phyloP scores from a whole-genome alignment of 257 asterid genomes.

The Verbascum thapsus region DNA sequence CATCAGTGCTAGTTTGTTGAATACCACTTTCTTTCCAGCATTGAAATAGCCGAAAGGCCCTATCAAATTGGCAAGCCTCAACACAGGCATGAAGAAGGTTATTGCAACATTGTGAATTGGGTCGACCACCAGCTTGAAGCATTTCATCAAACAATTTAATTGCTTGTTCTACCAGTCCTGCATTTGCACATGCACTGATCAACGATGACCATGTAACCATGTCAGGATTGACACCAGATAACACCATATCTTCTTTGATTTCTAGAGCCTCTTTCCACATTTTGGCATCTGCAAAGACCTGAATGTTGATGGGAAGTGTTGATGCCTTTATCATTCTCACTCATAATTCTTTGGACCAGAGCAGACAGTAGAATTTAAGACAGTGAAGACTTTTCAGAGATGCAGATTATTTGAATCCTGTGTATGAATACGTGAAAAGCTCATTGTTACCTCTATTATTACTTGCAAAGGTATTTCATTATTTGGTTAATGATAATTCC shows the following conservation, averaged over 20 bases:
- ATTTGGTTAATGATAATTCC: conserved; percentile 16
- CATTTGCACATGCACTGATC: conserved; percentile 91
- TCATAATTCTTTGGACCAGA: conserved; percentile 34
- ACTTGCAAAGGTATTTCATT: conserved; percentile 21
- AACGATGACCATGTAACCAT: conserved; percentile 83
- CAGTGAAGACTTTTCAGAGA: conserved; percentile 24
- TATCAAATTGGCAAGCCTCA: conserved; percentile 83
- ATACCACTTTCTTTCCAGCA: conserved; percentile 74
- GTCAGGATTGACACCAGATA: conserved; percentile 73
- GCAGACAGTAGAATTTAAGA: conserved; percentile 31
- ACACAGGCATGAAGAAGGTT: conserved; percentile 91
- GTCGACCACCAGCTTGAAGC: conserved; percentile 79
- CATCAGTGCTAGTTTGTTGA: conserved; percentile 36
- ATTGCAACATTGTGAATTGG: conserved; percentile 83
- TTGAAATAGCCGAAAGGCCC: conserved; percentile 84
- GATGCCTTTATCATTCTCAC: conserved; percentile 39
- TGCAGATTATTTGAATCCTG: conserved; percentile 36
- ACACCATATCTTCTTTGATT: conserved; percentile 81
- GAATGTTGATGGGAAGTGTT: conserved; percentile 46
- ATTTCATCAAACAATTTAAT: conserved; percentile 72
- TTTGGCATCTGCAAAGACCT: conserved; percentile 96
- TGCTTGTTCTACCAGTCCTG: conserved; percentile 84
- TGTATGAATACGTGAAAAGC: conserved; percentile 21
- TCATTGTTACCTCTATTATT: conserved; percentile 20
- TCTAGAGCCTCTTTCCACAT: conserved; percentile 84